Percentiles rank a stretch among this genome's conserved stretches.
These are phyloP conservation scores for Penicillium cinerascens DNA, from an alignment of 495 filamentous ascomycete species.

Conservation along the genomic window DNA sequence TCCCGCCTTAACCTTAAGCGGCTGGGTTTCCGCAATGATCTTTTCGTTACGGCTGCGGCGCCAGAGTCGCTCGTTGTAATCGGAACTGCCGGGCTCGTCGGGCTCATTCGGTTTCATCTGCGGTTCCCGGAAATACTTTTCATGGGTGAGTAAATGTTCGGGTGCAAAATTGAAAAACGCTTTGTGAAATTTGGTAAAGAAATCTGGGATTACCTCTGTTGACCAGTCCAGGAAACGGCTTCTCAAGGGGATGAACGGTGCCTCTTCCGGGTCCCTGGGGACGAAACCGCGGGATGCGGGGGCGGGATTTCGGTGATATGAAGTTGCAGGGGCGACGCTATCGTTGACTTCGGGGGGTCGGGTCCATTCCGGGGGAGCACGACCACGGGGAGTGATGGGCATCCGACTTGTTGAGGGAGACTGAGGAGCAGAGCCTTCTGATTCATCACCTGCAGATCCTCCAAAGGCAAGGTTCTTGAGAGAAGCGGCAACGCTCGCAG, in stretches of 20 bases:
- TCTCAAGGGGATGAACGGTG: constrained; percentile 65
- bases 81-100: constrained; percentile 93
- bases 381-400: constrained; percentile 50
- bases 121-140: constrained; percentile 90
- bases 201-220: constrained; percentile 60
- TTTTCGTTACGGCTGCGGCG: constrained; percentile 86
- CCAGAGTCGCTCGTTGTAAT: constrained; percentile 96
- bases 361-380: constrained; percentile 68
- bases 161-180: background rate
- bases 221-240: constrained; percentile 93
- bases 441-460: constrained; percentile 29
- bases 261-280: constrained; percentile 50
- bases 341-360: constrained; percentile 78
- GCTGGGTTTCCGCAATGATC: constrained; percentile 87
- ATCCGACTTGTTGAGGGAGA: constrained; percentile 39
- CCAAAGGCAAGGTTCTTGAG: constrained; percentile 68
- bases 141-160: constrained; percentile 31
- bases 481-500: constrained; percentile 69
- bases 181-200: constrained; percentile 13
- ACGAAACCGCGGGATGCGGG: constrained; percentile 72
- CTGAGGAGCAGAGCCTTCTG: constrained; percentile 22
- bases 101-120: constrained; percentile 97
- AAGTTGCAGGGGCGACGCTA: constrained; percentile 58
- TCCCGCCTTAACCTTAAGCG: constrained; percentile 81
- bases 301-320: constrained; percentile 71